These are phyloP conservation scores for Talaromyces amestolkiae DNA, from an alignment of 2,329 filamentous ascomycete genomes.

Conservation along the genomic window DNA sequence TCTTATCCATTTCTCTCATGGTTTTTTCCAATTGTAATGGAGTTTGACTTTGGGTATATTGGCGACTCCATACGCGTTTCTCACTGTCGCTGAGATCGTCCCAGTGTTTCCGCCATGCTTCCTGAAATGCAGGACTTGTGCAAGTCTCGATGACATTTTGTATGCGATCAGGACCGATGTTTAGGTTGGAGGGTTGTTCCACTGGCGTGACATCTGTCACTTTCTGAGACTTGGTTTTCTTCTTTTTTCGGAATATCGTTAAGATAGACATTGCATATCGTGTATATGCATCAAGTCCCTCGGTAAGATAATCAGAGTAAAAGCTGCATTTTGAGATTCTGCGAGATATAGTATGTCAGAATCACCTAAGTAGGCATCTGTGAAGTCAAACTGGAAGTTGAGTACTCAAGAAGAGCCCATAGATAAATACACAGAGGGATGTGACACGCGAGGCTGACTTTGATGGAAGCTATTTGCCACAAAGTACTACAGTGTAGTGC, in stretches of 20 bases:
- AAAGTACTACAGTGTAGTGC: neutral
- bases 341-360: neutral
- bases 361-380: neutral
- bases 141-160: neutral
- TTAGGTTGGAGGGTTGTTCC: neutral
- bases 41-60: neutral
- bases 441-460: neutral
- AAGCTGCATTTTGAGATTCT: neutral
- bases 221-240: conserved; percentile 1
- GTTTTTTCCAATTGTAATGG: conserved; percentile 12
- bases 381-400: neutral
- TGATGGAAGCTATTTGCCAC: neutral
- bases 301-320: neutral
- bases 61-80: conserved; percentile 13
- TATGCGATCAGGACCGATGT: neutral
- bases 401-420: too few relatives aligned
- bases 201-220: neutral
- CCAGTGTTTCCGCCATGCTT: conserved; percentile 20
- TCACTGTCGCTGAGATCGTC: conserved; percentile 13
- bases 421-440: neutral
- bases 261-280: conserved; percentile 10
- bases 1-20: conserved; percentile 7
- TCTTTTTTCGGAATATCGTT: conserved; percentile 11
- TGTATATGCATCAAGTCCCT: neutral
- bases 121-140: conserved; percentile 19